phyloP scores from a whole-genome alignment of 2,329 filamentous ascomycete species.

The Gliomastix tumulicola region DNA sequence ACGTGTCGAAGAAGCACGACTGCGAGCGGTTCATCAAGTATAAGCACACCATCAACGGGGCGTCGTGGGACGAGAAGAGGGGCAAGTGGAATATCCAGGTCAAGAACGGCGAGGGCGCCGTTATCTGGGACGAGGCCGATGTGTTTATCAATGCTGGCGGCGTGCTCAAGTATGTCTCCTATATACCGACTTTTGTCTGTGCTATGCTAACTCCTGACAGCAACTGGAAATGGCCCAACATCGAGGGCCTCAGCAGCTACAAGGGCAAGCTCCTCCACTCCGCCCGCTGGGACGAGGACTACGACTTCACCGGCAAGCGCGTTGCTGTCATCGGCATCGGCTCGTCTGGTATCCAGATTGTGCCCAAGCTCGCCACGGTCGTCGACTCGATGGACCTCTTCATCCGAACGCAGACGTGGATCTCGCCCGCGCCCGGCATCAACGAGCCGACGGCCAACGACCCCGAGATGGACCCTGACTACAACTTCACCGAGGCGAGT shows the following conservation, averaged over 20 bases:
- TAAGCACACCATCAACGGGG: slow-evolving; percentile 20
- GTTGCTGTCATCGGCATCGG: slow-evolving; percentile 52
- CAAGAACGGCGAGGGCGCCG: slow-evolving; percentile 1
- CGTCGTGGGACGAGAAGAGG: slow-evolving; percentile 2
- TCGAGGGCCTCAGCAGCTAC: slow-evolving; percentile 35
- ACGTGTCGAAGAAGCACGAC: slow-evolving; percentile 50
- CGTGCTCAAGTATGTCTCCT: slow-evolving; percentile 6
- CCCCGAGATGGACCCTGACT: slow-evolving; percentile 39
- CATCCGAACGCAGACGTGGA: slow-evolving; percentile 34
- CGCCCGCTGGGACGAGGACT: slow-evolving; percentile 41
- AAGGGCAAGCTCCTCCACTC: slow-evolving; percentile 43
- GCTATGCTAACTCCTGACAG: neutral
- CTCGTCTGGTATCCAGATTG: slow-evolving; percentile 45
- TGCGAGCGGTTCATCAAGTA: slow-evolving; percentile 49
- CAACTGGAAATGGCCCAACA: slow-evolving; percentile 43
- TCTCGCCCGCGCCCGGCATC: slow-evolving; percentile 23
- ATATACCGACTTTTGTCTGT: neutral
- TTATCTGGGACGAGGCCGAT: slow-evolving; percentile 5
- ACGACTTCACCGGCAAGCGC: slow-evolving; percentile 40
- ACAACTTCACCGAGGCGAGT: slow-evolving; percentile 20
- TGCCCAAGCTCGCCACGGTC: slow-evolving; percentile 21
- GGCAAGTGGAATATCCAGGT: slow-evolving; percentile 5
- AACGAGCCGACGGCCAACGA: slow-evolving; percentile 18
- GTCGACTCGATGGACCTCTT: slow-evolving; percentile 31
- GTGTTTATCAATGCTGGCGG: slow-evolving; percentile 7